These are phyloP conservation scores for Pseudogymnoascus sp. DNA, from an alignment of 2,329 filamentous ascomycete species.

Conservation along the genomic window DNA sequence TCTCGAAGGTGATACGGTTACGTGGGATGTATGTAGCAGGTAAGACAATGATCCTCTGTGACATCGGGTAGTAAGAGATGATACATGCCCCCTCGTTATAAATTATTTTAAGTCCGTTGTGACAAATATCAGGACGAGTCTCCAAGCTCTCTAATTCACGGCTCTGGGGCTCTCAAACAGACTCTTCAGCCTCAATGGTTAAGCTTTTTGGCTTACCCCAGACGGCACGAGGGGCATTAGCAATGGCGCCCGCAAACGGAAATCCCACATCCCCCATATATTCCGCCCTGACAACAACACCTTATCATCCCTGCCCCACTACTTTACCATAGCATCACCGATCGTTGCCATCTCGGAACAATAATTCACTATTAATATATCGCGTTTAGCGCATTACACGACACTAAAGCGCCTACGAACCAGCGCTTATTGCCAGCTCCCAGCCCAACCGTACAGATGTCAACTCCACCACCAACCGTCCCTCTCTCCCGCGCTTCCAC, in stretches of 20 bases:
- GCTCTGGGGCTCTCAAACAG: background rate
- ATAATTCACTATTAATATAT: slow-evolving; percentile 6
- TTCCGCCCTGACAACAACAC: slow-evolving; percentile 3
- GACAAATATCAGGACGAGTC: background rate
- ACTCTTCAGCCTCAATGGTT: background rate
- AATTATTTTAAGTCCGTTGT: background rate
- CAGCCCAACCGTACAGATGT: background rate
- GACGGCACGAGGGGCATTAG: background rate
- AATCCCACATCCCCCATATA: background rate
- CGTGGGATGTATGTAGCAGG: background rate
- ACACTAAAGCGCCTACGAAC: background rate
- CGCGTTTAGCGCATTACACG: background rate
- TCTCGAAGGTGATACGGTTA: background rate
- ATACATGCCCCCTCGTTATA: background rate
- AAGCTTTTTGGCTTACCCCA: slow-evolving; percentile 6
- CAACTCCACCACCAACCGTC: background rate
- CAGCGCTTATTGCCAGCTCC: background rate
- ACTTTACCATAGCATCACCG: background rate
- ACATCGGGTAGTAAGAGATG: background rate
- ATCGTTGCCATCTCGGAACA: slow-evolving; percentile 7
- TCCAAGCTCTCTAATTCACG: background rate
- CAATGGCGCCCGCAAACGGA: background rate
- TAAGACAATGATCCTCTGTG: background rate
- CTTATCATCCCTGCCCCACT: slow-evolving; percentile 6
- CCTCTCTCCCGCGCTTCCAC: background rate